Evolutionary conservation across 1,139 yeast species (phyloP).

Genomic region (Blastobotrys ciferrii): DNA sequence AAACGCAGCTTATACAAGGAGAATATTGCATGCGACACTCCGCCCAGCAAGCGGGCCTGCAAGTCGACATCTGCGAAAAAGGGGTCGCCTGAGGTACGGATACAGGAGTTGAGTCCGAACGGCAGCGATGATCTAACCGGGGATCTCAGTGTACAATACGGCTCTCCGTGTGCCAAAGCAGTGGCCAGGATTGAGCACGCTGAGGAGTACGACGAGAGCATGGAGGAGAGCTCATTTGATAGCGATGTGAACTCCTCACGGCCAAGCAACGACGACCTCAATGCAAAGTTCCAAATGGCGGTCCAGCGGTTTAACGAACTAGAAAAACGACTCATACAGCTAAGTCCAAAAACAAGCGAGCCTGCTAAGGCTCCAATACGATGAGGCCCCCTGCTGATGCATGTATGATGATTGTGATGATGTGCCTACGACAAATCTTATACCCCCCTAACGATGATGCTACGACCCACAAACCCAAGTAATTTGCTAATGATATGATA

Average conservation of each 20-base stretch:
- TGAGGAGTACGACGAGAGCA: conserved; percentile 3
- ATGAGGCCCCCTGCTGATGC: background rate
- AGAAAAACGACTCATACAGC: background rate
- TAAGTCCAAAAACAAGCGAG: background rate
- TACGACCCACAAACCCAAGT: no score
- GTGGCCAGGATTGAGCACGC: background rate
- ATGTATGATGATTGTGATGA: background rate
- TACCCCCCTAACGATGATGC: no score
- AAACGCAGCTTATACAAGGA: background rate
- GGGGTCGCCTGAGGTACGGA: background rate
- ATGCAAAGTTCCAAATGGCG: background rate
- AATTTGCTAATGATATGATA: no score
- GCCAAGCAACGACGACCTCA: conserved; percentile 1
- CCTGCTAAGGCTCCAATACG: background rate
- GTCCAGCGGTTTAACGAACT: conserved; percentile 3
- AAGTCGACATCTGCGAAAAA: background rate
- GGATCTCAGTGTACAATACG: background rate
- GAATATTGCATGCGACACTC: background rate
- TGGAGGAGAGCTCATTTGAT: conserved; percentile 2
- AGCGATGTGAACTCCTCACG: background rate
- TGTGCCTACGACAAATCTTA: no score
- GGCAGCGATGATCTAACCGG: background rate
- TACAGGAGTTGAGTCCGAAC: background rate
- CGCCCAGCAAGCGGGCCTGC: background rate
- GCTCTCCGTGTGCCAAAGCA: background rate